These are phyloP conservation scores for Chamaecyparis obtusa DNA, from an alignment of 75 land plant species.

Conservation along the genomic window DNA sequence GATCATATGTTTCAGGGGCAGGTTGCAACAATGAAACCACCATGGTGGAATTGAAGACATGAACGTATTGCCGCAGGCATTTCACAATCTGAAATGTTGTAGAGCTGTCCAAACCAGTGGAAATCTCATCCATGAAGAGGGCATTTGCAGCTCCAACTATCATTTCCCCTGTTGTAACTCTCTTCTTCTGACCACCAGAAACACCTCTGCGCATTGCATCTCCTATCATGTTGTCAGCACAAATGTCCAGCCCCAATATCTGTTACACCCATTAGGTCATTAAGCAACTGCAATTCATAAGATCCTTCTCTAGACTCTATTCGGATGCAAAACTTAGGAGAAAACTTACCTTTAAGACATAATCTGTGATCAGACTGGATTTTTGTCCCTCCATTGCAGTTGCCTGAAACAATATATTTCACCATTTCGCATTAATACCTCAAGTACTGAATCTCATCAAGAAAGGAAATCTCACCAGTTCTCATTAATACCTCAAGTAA, in stretches of 20 bases:
- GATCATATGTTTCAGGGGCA: constrained; percentile 78
- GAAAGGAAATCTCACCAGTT: constrained; percentile 2
- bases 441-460: constrained; percentile 15
- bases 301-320: neutral
- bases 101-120: constrained; percentile 86
- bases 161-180: constrained; percentile 83
- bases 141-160: constrained; percentile 67
- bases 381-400: constrained; percentile 31
- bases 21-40: constrained; percentile 82
- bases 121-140: constrained; percentile 86
- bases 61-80: constrained; percentile 50
- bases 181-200: constrained; percentile 92
- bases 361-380: constrained; percentile 30
- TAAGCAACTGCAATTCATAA: neutral
- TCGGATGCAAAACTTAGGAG: neutral
- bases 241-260: constrained; percentile 71
- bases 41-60: constrained; percentile 62
- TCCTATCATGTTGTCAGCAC: constrained; percentile 80
- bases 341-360: constrained; percentile 27
- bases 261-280: constrained; percentile 11
- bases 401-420: constrained; percentile 27
- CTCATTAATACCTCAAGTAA: constrained; percentile 32
- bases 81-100: constrained; percentile 77
- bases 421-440: constrained; percentile 30
- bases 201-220: constrained; percentile 80